Percentiles rank a stretch among this genome's conserved stretches.
phyloP scores from a whole-genome alignment of 495 filamentous ascomycete genomes.

The Durotheca rogersii region DNA sequence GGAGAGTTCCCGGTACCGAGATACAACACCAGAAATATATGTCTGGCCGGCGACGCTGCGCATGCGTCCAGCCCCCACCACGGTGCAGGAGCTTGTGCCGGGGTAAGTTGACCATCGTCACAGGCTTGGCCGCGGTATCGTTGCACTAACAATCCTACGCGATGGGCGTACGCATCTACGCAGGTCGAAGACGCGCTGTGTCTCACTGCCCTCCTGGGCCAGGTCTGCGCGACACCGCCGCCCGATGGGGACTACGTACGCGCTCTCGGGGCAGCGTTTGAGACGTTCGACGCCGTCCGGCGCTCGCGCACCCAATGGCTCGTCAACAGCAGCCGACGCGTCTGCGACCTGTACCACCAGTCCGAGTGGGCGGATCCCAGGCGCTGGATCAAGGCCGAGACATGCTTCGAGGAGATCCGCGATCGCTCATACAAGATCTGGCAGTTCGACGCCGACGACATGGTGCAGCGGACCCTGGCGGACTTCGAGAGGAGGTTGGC shows the following conservation, averaged over 20 bases:
- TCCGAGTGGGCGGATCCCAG: conserved; percentile 5
- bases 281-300: conserved; percentile 7
- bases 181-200: neutral
- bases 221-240: neutral
- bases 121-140: too few species aligned
- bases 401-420: conserved; percentile 21
- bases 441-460: conserved; percentile 28
- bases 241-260: neutral
- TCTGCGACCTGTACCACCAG: conserved; percentile 30
- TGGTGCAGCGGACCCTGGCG: conserved; percentile 8
- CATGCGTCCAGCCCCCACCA: conserved; percentile 41
- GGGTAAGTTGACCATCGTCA: neutral
- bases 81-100: conserved; percentile 7
- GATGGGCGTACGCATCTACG: neutral
- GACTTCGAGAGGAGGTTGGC: neutral
- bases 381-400: conserved; percentile 28
- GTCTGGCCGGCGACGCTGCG: conserved; percentile 40
- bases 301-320: conserved; percentile 30
- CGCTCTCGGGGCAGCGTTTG: neutral
- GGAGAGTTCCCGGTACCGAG: conserved; percentile 40
- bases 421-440: conserved; percentile 31
- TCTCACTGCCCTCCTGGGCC: neutral
- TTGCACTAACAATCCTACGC: neutral
- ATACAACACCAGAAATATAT: conserved; percentile 28
- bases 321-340: conserved; percentile 24